Evolutionary conservation across 2,329 filamentous ascomycete genomes (phyloP), one percentile per base, ranked within the genome.

Genomic region (Microdochium bolleyi): DNA sequence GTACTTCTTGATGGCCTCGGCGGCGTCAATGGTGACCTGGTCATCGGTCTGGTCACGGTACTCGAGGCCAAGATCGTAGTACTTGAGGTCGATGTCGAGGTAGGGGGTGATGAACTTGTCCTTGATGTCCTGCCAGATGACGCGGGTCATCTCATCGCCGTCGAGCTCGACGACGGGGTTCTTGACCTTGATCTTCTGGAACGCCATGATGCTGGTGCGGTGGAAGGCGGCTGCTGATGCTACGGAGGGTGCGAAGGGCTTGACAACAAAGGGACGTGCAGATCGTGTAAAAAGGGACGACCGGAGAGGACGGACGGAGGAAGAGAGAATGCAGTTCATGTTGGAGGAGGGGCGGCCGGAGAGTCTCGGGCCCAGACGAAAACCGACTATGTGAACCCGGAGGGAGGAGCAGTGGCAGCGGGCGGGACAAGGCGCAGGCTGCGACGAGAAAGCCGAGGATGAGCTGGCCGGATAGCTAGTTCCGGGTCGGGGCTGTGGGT

Each of bases 61-160:
- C 70, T 89, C 85, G 59, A 97, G 83, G 57, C 94, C 94, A 63
- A 96, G 75, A 69, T 96, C 91, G 74, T 95, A 96, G 83, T 96
- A 96, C 80, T 99, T 97, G 67, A 99, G 85, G 73, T 97, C 92
- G 71, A 99, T 84, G 72, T 96, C 92, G 62, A 99, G 87, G 77
- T 94, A 96, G 53, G 92, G 92, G 75, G 87, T 80, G 74, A 96
- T 96, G 78, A 96, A 92, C 82, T 95, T 96, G 77, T 97, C 89
- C 83, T 96, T 96, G 83, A 99, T 99, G 73, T 89, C 85, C 78
- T 96, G 80, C 94, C 94, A 99, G 79, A 99, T 99, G 71, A 99
- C 92, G 66, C 94, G 83, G 64, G 94, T 99, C 94, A 97, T 97
- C 85, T 91, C 84, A 64, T 87, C 84, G 67, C 92, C 92, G 71